Conservation (phyloP, 163 green algal genomes). For the Trebouxiophyceae sp. region DNA sequence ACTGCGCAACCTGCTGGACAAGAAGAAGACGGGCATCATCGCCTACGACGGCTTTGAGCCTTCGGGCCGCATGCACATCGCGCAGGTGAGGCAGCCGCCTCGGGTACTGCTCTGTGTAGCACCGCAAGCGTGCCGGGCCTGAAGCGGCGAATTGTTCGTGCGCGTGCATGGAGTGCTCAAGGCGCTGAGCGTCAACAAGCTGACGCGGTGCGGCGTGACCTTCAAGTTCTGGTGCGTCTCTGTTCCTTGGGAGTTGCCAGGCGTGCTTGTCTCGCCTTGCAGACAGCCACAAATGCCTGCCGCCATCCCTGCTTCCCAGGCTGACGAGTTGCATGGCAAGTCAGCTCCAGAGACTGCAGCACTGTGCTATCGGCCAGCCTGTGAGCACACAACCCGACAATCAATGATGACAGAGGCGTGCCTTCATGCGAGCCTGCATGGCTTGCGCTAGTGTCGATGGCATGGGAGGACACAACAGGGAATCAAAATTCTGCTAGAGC, state of each 20-base stretch:
- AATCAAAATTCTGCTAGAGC: too few species aligned
- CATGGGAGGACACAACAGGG: too few species aligned
- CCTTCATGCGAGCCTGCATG: too few species aligned
- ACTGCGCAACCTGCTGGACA: slow-evolving; percentile 82
- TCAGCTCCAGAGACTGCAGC: too few species aligned
- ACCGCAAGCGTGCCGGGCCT: neutral
- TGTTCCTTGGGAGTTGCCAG: too few species aligned
- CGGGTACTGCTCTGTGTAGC: neutral
- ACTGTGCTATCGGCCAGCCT: too few species aligned
- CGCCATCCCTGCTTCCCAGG: too few species aligned
- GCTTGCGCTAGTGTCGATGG: too few species aligned
- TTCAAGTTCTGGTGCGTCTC: slow-evolving; percentile 99
- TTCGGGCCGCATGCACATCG: slow-evolving; percentile 96
- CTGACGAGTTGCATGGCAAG: too few species aligned
- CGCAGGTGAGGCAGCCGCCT: slow-evolving; percentile 45
- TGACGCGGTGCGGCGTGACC: slow-evolving; percentile 84
- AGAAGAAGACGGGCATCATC: slow-evolving; percentile 87
- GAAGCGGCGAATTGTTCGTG: neutral
- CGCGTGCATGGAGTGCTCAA: slow-evolving; percentile 91
- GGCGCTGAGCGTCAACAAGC: slow-evolving; percentile 98
- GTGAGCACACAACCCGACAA: too few species aligned
- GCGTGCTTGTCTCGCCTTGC: neutral
- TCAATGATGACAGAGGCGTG: too few species aligned
- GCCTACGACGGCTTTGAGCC: slow-evolving; percentile 99
- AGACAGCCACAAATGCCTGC: too few species aligned